Conservation (phyloP, 495 filamentous ascomycete species). For the Penicillium subrubescens region DNA sequence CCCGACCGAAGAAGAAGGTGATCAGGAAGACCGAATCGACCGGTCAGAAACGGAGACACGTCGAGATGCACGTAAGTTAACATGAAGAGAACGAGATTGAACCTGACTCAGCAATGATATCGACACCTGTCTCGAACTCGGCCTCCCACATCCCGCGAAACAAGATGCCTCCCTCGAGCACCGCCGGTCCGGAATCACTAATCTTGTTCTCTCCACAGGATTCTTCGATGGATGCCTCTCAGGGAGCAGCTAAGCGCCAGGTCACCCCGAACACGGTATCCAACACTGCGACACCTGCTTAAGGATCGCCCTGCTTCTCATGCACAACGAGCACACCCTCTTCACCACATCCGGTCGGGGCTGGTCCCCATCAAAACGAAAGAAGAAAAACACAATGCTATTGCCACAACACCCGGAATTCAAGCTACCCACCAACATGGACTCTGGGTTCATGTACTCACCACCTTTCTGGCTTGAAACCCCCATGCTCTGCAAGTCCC, state of each 20-base stretch:
- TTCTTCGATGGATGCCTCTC: slow-evolving; percentile 32
- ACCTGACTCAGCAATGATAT: slow-evolving; percentile 28
- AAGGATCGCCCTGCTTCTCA: slow-evolving; percentile 12
- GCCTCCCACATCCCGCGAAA: slow-evolving; percentile 19
- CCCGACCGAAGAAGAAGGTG: slow-evolving; percentile 64
- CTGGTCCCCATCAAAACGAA: slow-evolving; percentile 34
- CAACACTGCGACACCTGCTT: slow-evolving; percentile 40
- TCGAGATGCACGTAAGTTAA: slow-evolving; percentile 52
- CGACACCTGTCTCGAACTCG: slow-evolving; percentile 25
- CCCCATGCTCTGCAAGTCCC: slow-evolving; percentile 14
- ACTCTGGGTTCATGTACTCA: neutral
- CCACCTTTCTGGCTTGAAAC: neutral
- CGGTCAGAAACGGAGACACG: slow-evolving; percentile 46
- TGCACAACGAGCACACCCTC: neutral
- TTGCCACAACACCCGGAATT: slow-evolving; percentile 9
- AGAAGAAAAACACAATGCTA: neutral
- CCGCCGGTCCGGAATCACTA: slow-evolving; percentile 37
- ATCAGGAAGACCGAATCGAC: slow-evolving; percentile 42
- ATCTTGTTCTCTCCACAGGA: slow-evolving; percentile 37
- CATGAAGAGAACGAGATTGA: slow-evolving; percentile 28
- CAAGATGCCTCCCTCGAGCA: slow-evolving; percentile 14
- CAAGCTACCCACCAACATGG: slow-evolving; percentile 6
- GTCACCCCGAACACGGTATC: slow-evolving; percentile 36
- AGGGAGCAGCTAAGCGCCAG: slow-evolving; percentile 43
- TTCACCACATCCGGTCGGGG: slow-evolving; percentile 28